phyloP scores from a whole-genome alignment of 306 rosid genomes.

The Glycine latifolia region DNA sequence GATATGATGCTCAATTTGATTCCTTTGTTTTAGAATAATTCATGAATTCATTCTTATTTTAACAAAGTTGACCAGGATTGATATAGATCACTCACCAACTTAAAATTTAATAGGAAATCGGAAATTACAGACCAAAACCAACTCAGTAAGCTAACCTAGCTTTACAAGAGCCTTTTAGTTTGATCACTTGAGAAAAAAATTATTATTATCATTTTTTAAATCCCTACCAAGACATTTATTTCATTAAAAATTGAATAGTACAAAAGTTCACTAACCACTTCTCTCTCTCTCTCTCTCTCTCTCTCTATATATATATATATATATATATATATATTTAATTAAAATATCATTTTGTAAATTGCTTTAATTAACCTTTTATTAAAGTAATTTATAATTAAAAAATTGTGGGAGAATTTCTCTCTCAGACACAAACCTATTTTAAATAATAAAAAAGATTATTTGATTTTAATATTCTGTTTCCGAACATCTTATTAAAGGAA shows the following conservation, averaged over 20 bases:
- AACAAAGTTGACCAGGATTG: background rate
- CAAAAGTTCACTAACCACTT: background rate
- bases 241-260: background rate
- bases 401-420: too few species aligned
- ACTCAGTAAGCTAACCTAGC: background rate
- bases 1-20: background rate
- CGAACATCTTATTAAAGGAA: background rate
- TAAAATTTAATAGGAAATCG: background rate
- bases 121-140: background rate
- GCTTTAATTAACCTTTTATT: background rate
- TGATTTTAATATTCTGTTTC: too few species aligned
- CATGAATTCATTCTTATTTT: background rate
- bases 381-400: background rate
- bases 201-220: background rate
- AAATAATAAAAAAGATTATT: too few species aligned
- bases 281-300: too few species aligned
- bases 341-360: background rate
- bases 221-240: background rate
- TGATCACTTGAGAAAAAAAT: background rate
- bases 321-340: too few species aligned
- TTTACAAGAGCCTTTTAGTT: background rate
- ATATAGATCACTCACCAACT: background rate
- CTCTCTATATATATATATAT: too few species aligned
- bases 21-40: background rate
- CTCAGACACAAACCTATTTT: too few species aligned